Conservation (phyloP, 1,284 basidiomycete species). For the Polyporus tsugae region DNA sequence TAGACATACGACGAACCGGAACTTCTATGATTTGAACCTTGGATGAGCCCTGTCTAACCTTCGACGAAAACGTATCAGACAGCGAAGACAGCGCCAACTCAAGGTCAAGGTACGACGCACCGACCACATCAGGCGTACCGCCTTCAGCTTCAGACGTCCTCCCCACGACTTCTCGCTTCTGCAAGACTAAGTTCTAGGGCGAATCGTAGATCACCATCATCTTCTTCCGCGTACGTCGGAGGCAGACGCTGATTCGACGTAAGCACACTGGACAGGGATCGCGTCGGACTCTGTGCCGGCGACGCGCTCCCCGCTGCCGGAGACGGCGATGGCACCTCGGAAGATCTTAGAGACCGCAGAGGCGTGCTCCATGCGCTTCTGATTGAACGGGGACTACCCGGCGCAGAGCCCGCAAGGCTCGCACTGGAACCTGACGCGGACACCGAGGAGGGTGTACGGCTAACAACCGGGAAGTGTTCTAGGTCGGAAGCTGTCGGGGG, state of each 20-base stretch:
- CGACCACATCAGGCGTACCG: background rate
- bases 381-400: constrained; percentile 38
- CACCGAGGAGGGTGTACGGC: constrained; percentile 34
- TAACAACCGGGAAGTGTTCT: constrained; percentile 36
- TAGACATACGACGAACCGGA: constrained; percentile 2
- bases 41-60: background rate
- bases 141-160: constrained; percentile 34
- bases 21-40: constrained; percentile 4
- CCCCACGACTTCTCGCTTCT: constrained; percentile 44
- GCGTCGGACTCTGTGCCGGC: constrained; percentile 28
- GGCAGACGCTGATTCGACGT: constrained; percentile 2
- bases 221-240: constrained; percentile 23
- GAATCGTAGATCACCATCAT: constrained; percentile 40
- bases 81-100: background rate
- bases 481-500: constrained; percentile 25
- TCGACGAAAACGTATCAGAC: background rate
- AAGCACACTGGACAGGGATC: constrained; percentile 15
- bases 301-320: constrained; percentile 14
- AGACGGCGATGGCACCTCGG: constrained; percentile 35
- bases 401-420: constrained; percentile 23
- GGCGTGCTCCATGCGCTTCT: constrained; percentile 45
- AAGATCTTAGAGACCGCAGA: constrained; percentile 35
- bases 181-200: constrained; percentile 45
- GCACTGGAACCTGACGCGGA: constrained; percentile 29
- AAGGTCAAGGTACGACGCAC: background rate